phyloP scores from a whole-genome alignment of 768 basidiomycete species.

The Leucocoprinus leucothites region DNA sequence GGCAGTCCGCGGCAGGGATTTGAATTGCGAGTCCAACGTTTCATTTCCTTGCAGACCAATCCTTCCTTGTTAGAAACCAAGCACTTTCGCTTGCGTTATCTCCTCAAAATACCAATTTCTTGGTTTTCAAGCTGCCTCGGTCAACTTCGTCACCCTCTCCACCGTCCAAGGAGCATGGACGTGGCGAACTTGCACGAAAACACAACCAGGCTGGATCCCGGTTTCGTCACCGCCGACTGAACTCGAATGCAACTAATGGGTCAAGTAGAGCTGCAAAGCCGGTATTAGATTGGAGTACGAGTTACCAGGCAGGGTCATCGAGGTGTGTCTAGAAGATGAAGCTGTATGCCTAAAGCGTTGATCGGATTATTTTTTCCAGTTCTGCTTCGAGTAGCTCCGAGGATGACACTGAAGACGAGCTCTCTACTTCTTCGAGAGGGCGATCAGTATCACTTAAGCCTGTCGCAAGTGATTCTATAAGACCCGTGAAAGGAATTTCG shows the following conservation, averaged over 20 bases:
- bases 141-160: slow-evolving; percentile 78
- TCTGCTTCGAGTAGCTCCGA: slow-evolving; percentile 52
- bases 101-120: neutral
- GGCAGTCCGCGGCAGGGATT: neutral
- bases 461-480: neutral
- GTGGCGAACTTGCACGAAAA: slow-evolving; percentile 44
- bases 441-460: slow-evolving; percentile 30
- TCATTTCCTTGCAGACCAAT: slow-evolving; percentile 10
- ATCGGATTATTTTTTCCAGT: slow-evolving; percentile 24
- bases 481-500: slow-evolving; percentile 19
- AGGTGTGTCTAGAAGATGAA: slow-evolving; percentile 41
- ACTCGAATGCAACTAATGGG: slow-evolving; percentile 21
- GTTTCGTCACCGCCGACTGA: slow-evolving; percentile 30
- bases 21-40: neutral
- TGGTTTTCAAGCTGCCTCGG: slow-evolving; percentile 63
- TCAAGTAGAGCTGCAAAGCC: slow-evolving; percentile 17
- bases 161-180: slow-evolving; percentile 54
- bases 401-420: slow-evolving; percentile 58
- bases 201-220: slow-evolving; percentile 29
- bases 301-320: slow-evolving; percentile 84
- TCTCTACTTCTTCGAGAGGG: slow-evolving; percentile 36
- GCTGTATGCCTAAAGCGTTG: neutral
- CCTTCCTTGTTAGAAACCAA: neutral
- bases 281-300: slow-evolving; percentile 74
- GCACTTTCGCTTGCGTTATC: neutral